Evolutionary conservation across 371 early-diverging fungal genomes (phyloP), one percentile per base, ranked within the genome.

Genomic region (Rhizopus arrhizus): DNA sequence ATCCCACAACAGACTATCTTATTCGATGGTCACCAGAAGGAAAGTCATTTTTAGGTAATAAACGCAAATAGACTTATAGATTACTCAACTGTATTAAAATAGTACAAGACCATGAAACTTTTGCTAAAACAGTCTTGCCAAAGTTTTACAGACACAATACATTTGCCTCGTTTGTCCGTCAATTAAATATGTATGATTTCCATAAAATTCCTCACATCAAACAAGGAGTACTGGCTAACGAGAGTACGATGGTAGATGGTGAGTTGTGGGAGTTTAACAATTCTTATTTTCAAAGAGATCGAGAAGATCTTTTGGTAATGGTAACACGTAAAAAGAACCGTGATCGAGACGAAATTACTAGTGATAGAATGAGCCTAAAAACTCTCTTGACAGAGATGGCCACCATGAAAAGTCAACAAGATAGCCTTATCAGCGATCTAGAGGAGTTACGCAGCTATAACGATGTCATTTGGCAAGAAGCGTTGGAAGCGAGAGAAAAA

Each of bases 91-190:
- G 48, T 36, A 11, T 41, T 3, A 51, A 51, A 35, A 41, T 67
- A 77, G 90, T 92, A 3, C 60, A 77, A 36, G 67, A 73, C 4
- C 87, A 83, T 59, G 88, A 89, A 60, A 90, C 90, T 22, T 94
- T 96, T 81, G 86, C 94, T 4, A 84, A 87, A 52, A 78, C 77
- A 29, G 86, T 92, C 13, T 69, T 93, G 42, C 88, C 90, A 13
- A 78, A 77, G 28, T 86, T 76, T 57, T 95, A 93, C 69, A 94
- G 93, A 70, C 93, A 94, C 76, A 85, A 82, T 59, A 94, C 93
- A 56, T 88, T 91, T 62, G 82, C 88, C 15, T 87, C 87, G 16
- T 94, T 94, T 83, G 91, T 93, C 4, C 82, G 94, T 9, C 94
- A 94, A 63, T 78, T 94, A 5, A 94, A 94, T 64, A 91, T 91